These are phyloP conservation scores for Oryza nivara DNA, from an alignment of 176 grass and related monocot genomes.

Conservation along the genomic window DNA sequence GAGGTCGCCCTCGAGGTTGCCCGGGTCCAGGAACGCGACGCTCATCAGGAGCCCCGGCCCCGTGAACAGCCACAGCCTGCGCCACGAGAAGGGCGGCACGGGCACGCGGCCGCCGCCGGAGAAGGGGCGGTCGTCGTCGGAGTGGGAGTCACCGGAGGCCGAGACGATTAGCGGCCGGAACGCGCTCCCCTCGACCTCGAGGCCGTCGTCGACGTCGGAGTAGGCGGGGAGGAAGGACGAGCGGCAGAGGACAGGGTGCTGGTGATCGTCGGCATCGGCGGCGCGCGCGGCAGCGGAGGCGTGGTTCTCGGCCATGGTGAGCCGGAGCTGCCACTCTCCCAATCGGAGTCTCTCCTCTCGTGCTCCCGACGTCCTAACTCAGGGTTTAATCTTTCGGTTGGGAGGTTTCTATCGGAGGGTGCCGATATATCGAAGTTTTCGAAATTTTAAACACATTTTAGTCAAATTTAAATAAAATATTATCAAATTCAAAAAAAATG, in stretches of 20 bases:
- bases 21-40: slow-evolving; percentile 89
- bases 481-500: no score
- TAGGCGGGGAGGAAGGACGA: not conserved
- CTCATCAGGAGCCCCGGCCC: slow-evolving; percentile 87
- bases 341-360: no score
- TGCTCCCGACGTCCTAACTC: no score
- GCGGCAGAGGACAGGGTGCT: slow-evolving; percentile 35
- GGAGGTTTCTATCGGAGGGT: no score
- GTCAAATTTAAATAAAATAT: no score
- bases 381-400: no score
- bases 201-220: slow-evolving; percentile 23
- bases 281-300: not conserved
- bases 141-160: not conserved
- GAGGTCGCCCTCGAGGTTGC: slow-evolving; percentile 89
- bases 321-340: no score
- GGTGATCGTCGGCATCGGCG: slow-evolving; percentile 22
- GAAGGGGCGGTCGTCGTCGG: slow-evolving; percentile 19
- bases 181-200: slow-evolving; percentile 47
- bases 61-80: slow-evolving; percentile 81
- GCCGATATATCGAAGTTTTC: no score
- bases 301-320: slow-evolving; percentile 16
- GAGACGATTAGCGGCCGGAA: slow-evolving; percentile 62
- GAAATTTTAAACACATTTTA: no score
- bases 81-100: slow-evolving; percentile 71
- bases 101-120: slow-evolving; percentile 5